Percentiles rank a stretch among this genome's conserved stretches.
Conservation (phyloP, 345 rosid genomes). For the Eucalyptus curtisii region DNA sequence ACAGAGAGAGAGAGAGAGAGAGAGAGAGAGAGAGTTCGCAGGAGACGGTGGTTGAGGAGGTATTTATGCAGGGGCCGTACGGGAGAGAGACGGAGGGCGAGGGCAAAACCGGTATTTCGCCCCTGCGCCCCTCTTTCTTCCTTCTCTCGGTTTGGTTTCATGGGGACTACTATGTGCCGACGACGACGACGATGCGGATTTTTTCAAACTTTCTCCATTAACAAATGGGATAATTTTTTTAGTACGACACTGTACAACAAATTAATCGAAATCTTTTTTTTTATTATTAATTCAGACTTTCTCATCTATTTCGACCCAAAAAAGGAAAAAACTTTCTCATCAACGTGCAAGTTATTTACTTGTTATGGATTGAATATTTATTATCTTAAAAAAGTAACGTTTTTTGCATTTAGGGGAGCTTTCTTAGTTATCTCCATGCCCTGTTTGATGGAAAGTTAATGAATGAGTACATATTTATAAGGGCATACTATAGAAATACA, state of each 20-base stretch:
- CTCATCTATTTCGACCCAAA: neutral
- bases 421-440: neutral
- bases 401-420: neutral
- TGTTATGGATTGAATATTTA: neutral
- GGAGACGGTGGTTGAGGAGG: conserved; percentile 13
- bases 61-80: conserved; percentile 20
- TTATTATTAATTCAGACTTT: neutral
- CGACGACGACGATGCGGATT: neutral
- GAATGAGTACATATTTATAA: neutral
- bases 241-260: neutral
- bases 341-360: neutral
- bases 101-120: neutral
- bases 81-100: neutral
- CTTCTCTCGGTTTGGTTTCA: neutral
- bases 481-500: neutral
- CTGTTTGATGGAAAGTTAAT: neutral
- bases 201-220: neutral
- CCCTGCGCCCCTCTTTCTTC: neutral
- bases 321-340: neutral
- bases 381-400: neutral
- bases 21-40: neutral
- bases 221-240: neutral
- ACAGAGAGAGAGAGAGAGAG: neutral
- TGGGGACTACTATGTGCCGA: neutral
- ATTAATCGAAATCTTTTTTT: neutral